Evolutionary conservation across 2,329 filamentous ascomycete species (phyloP).

Genomic region (Talaromyces sp.): DNA sequence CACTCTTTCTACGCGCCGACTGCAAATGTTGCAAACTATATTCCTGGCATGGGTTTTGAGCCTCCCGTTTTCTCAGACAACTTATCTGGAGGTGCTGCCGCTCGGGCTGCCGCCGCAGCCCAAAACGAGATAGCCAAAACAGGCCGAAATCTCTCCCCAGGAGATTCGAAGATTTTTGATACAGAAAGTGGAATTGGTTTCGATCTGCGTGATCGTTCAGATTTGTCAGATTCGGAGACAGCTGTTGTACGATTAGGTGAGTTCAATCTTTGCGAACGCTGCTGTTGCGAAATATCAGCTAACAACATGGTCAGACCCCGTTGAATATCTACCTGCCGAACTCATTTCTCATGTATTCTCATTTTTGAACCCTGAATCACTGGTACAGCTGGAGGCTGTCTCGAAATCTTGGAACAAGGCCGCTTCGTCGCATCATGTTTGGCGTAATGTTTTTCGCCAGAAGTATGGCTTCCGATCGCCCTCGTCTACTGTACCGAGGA

Average conservation of each 20-base stretch:
- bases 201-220: slow-evolving; percentile 37
- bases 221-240: slow-evolving; percentile 33
- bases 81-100: slow-evolving; percentile 42
- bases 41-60: slow-evolving; percentile 37
- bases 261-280: slow-evolving; percentile 5
- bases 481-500: slow-evolving; percentile 39
- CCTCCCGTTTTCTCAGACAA: slow-evolving; percentile 41
- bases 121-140: slow-evolving; percentile 44
- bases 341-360: slow-evolving; percentile 58
- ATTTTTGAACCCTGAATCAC: slow-evolving; percentile 56
- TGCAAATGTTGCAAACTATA: slow-evolving; percentile 27
- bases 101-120: slow-evolving; percentile 48
- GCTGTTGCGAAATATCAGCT: background rate
- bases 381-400: slow-evolving; percentile 55
- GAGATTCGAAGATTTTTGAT: slow-evolving; percentile 35
- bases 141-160: slow-evolving; percentile 24
- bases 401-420: slow-evolving; percentile 56
- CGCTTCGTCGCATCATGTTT: slow-evolving; percentile 57
- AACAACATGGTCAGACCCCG: slow-evolving; percentile 46
- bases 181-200: slow-evolving; percentile 51
- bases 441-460: slow-evolving; percentile 59
- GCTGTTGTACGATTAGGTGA: slow-evolving; percentile 39
- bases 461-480: slow-evolving; percentile 48
- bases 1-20: slow-evolving; percentile 33
- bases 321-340: slow-evolving; percentile 55